phyloP scores from a whole-genome alignment of 1,139 yeast genomes.

The Yamadazyma mexicana region DNA sequence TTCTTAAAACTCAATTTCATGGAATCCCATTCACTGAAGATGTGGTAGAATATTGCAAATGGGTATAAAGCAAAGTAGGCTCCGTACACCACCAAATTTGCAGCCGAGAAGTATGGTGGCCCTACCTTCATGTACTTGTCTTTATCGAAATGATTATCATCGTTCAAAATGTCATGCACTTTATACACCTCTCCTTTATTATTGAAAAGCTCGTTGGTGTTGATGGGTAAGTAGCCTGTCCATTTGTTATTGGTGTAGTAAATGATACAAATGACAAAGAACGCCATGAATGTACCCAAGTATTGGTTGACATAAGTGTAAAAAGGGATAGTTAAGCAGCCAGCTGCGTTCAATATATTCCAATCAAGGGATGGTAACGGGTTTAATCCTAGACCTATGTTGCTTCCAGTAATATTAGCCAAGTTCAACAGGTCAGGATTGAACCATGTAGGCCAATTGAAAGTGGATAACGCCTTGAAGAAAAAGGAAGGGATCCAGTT shows the following conservation, averaged over 20 bases:
- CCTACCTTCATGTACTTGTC: slow-evolving; percentile 33
- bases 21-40: slow-evolving; percentile 45
- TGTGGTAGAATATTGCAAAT: slow-evolving; percentile 40
- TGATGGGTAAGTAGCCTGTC: slow-evolving; percentile 42
- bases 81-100: slow-evolving; percentile 42
- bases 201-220: slow-evolving; percentile 37
- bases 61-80: slow-evolving; percentile 45
- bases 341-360: slow-evolving; percentile 41
- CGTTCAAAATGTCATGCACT: slow-evolving; percentile 33
- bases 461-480: slow-evolving; percentile 41
- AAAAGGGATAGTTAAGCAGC: slow-evolving; percentile 44
- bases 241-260: slow-evolving; percentile 41
- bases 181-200: slow-evolving; percentile 35
- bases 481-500: slow-evolving; percentile 46
- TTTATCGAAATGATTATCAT: slow-evolving; percentile 30
- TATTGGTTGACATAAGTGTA: slow-evolving; percentile 39
- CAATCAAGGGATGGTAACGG: slow-evolving; percentile 49
- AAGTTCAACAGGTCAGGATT: slow-evolving; percentile 40
- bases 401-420: slow-evolving; percentile 39
- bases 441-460: slow-evolving; percentile 53
- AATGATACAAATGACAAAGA: slow-evolving; percentile 28
- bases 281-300: slow-evolving; percentile 35
- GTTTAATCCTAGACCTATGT: slow-evolving; percentile 42
- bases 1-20: slow-evolving; percentile 41
- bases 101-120: slow-evolving; percentile 47